These are phyloP conservation scores for Colletotrichum sp. DNA, from an alignment of 2,329 filamentous ascomycete genomes.

Conservation along the genomic window DNA sequence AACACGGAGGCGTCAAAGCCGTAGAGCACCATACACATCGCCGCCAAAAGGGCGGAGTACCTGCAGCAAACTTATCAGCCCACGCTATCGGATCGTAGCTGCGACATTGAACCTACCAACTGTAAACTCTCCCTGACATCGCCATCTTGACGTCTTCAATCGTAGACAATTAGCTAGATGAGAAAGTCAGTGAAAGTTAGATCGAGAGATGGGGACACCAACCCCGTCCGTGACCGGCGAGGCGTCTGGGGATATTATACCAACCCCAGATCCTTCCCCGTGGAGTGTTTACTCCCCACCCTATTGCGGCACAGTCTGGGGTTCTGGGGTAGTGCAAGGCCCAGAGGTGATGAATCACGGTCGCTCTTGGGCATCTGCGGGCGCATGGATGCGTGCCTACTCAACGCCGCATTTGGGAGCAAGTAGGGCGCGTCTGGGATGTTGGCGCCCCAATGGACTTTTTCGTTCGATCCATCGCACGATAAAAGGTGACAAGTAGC, in stretches of 20 bases:
- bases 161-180: neutral
- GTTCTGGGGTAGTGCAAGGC: neutral
- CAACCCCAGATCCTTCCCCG: neutral
- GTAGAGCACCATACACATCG: conserved; percentile 77
- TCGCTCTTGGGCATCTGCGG: neutral
- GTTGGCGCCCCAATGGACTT: neutral
- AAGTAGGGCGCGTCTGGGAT: neutral
- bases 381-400: neutral
- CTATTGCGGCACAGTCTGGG: neutral
- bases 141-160: neutral
- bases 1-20: conserved; percentile 63
- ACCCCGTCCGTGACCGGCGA: neutral
- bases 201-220: neutral
- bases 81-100: neutral
- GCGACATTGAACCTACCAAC: neutral
- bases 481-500: neutral
- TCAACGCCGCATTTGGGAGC: neutral
- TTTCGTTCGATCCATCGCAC: neutral
- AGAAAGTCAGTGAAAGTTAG: neutral
- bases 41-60: conserved; percentile 69
- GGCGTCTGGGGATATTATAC: neutral
- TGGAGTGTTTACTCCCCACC: neutral
- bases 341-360: neutral
- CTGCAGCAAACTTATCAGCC: conserved; percentile 31
- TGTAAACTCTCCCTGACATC: neutral